Evolutionary conservation across 768 basidiomycete genomes (phyloP).

Genomic region (Pulveroboletus ravenelii): DNA sequence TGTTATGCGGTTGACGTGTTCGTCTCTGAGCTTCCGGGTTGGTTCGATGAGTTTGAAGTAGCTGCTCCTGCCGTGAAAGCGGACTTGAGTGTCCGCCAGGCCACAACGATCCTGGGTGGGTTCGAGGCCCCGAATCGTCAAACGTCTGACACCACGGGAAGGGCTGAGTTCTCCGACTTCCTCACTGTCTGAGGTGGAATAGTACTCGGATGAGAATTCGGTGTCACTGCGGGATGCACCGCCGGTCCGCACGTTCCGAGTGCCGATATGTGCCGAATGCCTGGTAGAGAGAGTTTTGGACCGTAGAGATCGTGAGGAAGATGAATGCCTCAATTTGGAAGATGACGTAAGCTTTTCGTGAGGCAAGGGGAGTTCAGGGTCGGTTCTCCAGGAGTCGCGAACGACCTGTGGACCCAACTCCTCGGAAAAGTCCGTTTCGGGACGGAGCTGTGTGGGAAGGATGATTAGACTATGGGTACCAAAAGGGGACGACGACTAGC

Average conservation of each 20-base stretch:
- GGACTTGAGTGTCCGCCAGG: conserved; percentile 38
- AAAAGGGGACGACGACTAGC: not conserved
- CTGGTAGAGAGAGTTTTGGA: conserved; percentile 8
- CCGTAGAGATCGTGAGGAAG: conserved; percentile 8
- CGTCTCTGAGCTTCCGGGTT: conserved; percentile 48
- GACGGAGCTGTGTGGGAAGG: conserved; percentile 46
- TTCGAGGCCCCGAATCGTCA: conserved; percentile 36
- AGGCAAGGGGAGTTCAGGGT: conserved; percentile 16
- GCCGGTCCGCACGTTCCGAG: conserved; percentile 13
- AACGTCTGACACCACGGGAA: conserved; percentile 35
- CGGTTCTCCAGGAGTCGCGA: conserved; percentile 60
- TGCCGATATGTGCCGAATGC: conserved; percentile 4
- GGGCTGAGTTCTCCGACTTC: conserved; percentile 37
- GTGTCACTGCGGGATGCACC: conserved; percentile 25
- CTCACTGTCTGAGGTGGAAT: conserved; percentile 33
- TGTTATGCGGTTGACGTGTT: conserved; percentile 40
- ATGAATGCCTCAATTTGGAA: conserved; percentile 12
- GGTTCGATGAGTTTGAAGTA: conserved; percentile 50
- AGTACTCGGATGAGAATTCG: conserved; percentile 26
- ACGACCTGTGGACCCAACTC: conserved; percentile 60
- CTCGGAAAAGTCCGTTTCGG: conserved; percentile 54
- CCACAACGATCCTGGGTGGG: conserved; percentile 31
- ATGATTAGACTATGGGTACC: conserved; percentile 7
- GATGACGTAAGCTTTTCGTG: conserved; percentile 23
- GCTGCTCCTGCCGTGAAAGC: conserved; percentile 64